Evolutionary conservation across 768 basidiomycete species (phyloP).

Genomic region (Auriscalpium vulgare): DNA sequence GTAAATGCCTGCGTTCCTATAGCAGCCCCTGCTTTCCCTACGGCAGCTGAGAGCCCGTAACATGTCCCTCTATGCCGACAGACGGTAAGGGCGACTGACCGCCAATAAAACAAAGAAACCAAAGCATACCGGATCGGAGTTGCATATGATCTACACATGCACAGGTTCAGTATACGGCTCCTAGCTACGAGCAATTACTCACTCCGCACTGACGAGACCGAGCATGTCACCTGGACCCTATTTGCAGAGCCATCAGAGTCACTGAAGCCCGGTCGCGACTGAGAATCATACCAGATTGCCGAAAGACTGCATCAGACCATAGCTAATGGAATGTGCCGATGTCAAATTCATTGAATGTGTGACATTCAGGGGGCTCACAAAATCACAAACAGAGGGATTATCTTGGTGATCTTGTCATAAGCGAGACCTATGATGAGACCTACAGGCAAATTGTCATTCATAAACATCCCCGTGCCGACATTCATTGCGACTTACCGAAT

Average conservation of each 20-base stretch:
- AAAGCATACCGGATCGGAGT: constrained; percentile 48
- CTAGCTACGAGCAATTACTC: constrained; percentile 19
- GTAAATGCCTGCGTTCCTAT: constrained; percentile 64
- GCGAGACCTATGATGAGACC: constrained; percentile 51
- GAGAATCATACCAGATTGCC: constrained; percentile 45
- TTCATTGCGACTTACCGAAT: constrained; percentile 34
- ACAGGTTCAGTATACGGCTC: no score
- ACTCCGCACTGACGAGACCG: constrained; percentile 60
- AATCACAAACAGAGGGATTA: constrained; percentile 58
- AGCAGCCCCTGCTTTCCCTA: constrained; percentile 69
- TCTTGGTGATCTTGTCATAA: constrained; percentile 55
- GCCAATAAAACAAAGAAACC: not conserved
- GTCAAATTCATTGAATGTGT: no score
- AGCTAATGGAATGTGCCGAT: constrained; percentile 27
- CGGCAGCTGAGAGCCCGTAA: constrained; percentile 60
- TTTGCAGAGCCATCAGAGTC: constrained; percentile 1
- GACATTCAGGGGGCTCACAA: constrained; percentile 35
- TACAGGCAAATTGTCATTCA: constrained; percentile 11
- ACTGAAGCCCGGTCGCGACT: not conserved
- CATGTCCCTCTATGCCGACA: constrained; percentile 44
- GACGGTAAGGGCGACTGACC: not conserved
- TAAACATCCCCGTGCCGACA: no score
- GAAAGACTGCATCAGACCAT: constrained; percentile 64
- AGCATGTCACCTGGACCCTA: constrained; percentile 70
- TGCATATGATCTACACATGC: constrained; percentile 41